Evolutionary conservation across 2,329 filamentous ascomycete species (phyloP).

Genomic region (Alternaria dauci): DNA sequence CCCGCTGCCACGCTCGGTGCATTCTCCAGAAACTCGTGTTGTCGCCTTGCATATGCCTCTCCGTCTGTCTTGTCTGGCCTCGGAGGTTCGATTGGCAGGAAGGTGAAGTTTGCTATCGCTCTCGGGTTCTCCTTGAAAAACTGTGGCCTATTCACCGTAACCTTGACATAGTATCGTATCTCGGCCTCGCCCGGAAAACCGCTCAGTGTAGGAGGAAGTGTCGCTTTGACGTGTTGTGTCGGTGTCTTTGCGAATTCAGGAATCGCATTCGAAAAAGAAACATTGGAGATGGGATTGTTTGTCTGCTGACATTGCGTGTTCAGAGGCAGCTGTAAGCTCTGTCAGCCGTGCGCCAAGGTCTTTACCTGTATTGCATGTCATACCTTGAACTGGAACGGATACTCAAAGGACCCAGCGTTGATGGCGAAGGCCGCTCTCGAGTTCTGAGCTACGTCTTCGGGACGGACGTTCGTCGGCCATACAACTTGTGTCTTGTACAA

Average conservation of each 20-base stretch:
- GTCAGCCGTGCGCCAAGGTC: slow-evolving; percentile 1
- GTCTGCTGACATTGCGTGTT: slow-evolving; percentile 71
- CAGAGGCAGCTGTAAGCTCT: slow-evolving; percentile 60
- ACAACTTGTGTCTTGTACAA: slow-evolving; percentile 77
- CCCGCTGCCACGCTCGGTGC: slow-evolving; percentile 44
- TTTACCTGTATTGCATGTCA: slow-evolving; percentile 43
- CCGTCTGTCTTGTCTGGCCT: slow-evolving; percentile 71
- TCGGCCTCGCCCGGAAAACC: slow-evolving; percentile 88
- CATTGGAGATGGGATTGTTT: slow-evolving; percentile 51
- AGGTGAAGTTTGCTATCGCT: slow-evolving; percentile 69
- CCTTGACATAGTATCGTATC: slow-evolving; percentile 93
- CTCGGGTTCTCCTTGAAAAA: slow-evolving; percentile 92
- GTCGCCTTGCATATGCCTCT: slow-evolving; percentile 83
- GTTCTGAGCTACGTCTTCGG: slow-evolving; percentile 50
- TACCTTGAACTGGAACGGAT: slow-evolving; percentile 80
- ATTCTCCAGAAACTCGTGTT: slow-evolving; percentile 64
- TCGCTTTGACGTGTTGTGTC: slow-evolving; percentile 77
- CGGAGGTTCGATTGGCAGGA: slow-evolving; percentile 92
- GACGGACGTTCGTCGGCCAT: slow-evolving; percentile 66
- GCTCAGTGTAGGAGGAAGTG: slow-evolving; percentile 87
- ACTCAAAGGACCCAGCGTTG: slow-evolving; percentile 75
- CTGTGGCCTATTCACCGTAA: slow-evolving; percentile 87
- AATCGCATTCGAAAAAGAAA: slow-evolving; percentile 54
- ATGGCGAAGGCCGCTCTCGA: slow-evolving; percentile 65
- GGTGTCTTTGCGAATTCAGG: slow-evolving; percentile 58